Evolutionary conservation across 2,329 filamentous ascomycete genomes (phyloP), one percentile per base, ranked within the genome.

Genomic region (Colletotrichum sidae): DNA sequence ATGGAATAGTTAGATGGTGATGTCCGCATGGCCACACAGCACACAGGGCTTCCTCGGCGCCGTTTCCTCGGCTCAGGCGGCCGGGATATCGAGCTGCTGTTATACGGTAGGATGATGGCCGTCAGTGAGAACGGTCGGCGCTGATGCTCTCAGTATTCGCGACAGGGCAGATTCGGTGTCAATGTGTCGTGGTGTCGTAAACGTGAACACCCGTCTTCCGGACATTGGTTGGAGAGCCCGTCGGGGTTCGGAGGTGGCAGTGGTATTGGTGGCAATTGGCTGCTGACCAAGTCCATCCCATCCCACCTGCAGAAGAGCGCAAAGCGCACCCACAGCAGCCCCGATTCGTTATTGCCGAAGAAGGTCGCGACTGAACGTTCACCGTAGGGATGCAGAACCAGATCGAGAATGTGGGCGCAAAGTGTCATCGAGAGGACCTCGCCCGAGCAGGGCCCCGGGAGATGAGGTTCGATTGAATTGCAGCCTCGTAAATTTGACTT

Each of bases 181-280:
- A 60, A 50, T 44, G 60, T 60, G 42, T 47, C 41, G 13, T 17
- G 13, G n/a, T 54, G 37, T 35, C 8, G 35, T n/a, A 25, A 25
- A 4, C 52, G 46, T 55, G 54, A 25, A 25, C 25, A 25, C 25
- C 25, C 42, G 42, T 37, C 33, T 56, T 50, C 63, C 63, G 63
- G 63, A 57, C 63, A 53, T 53, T 49, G 52, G 44, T 57, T 62
- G 63, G 63, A 47, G 58, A 57, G 54, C 46, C 58, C 58, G 63
- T 57, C 63, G 63, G 63, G 46, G 46, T 62, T 65, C 63, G 63
- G 63, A 53, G 63, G 58, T 63, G 58, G 63, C 62, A 55, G 61
- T n/a, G 11, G 44, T 55, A 45, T 7, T 17, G n/a, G 6, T 59
- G 47, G 52, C 58, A 53, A 57, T 50, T 25, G 25, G 25, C 3